Evolutionary conservation across 176 grass and related monocot species (phyloP).

Genomic region (Zoysia japonica): DNA sequence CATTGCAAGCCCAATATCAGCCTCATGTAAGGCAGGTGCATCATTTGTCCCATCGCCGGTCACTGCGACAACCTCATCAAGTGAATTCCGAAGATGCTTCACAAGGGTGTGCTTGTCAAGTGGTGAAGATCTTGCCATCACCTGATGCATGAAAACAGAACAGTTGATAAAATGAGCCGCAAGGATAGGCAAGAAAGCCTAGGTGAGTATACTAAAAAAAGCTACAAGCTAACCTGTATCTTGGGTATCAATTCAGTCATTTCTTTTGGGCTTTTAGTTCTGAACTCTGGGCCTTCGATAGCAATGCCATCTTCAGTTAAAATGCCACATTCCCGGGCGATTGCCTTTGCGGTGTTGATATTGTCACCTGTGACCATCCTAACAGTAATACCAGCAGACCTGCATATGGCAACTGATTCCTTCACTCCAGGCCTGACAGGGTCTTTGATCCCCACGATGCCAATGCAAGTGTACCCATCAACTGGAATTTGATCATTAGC

Average conservation of each 20-base stretch:
- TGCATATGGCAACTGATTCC: constrained; percentile 86
- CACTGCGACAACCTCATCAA: constrained; percentile 88
- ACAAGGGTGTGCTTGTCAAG: constrained; percentile 95
- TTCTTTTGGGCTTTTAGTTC: constrained; percentile 75
- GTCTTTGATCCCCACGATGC: constrained; percentile 93
- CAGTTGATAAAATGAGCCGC: no score
- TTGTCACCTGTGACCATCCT: constrained; percentile 99
- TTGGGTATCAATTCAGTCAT: constrained; percentile 74
- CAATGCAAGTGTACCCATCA: constrained; percentile 81
- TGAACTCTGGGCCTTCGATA: constrained; percentile 92
- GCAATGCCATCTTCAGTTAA: constrained; percentile 84
- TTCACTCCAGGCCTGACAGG: constrained; percentile 88
- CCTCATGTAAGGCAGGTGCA: constrained; percentile 92
- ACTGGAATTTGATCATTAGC: constrained; percentile 55
- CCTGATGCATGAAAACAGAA: constrained; percentile 42
- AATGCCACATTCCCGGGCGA: constrained; percentile 96
- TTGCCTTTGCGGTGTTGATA: constrained; percentile 91
- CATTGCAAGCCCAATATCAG: constrained; percentile 99
- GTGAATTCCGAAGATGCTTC: constrained; percentile 77
- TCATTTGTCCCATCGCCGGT: constrained; percentile 99
- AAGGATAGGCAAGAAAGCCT: no score
- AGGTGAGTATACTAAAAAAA: not conserved
- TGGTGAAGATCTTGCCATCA: constrained; percentile 92
- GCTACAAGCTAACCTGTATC: constrained; percentile 66
- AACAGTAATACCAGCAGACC: constrained; percentile 81